Percentiles rank a stretch among this genome's conserved stretches.
Conservation (phyloP, 1,284 basidiomycete genomes). For the Apiotrichum veenhuisii region DNA sequence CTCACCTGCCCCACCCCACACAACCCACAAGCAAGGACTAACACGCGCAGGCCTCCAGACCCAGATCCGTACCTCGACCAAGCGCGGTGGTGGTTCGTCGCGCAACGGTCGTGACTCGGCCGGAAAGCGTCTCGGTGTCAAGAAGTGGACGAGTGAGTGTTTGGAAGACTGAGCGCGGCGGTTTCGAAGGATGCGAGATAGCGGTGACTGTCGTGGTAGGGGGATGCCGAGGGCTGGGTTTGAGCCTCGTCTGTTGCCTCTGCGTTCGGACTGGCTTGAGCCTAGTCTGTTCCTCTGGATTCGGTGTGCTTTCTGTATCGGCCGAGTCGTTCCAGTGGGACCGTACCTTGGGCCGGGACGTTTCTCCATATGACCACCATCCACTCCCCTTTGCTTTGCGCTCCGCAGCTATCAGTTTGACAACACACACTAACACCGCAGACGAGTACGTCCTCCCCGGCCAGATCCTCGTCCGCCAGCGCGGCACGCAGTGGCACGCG, state of each 20-base stretch:
- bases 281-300: too few species aligned
- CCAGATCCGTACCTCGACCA: conserved; percentile 84
- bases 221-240: too few species aligned
- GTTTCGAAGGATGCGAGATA: too few species aligned
- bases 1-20: background rate
- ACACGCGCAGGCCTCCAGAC: conserved; percentile 22
- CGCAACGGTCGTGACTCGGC: conserved; percentile 86
- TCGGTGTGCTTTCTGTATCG: too few species aligned
- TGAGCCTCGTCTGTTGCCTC: too few species aligned
- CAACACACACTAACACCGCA: conserved; percentile 33
- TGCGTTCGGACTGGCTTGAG: too few species aligned
- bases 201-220: too few species aligned
- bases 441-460: conserved; percentile 86
- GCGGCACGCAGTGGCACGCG: conserved; percentile 83
- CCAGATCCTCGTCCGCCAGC: conserved; percentile 88
- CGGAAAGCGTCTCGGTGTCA: conserved; percentile 84
- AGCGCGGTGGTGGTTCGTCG: conserved; percentile 86
- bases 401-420: too few species aligned
- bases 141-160: conserved; percentile 81
- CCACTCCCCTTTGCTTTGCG: background rate
- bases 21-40: background rate
- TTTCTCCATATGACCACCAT: too few species aligned
- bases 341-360: too few species aligned
- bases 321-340: too few species aligned
- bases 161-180: background rate